Conservation (phyloP, 108 stramenopile species). For the Skeletonema grethae region DNA sequence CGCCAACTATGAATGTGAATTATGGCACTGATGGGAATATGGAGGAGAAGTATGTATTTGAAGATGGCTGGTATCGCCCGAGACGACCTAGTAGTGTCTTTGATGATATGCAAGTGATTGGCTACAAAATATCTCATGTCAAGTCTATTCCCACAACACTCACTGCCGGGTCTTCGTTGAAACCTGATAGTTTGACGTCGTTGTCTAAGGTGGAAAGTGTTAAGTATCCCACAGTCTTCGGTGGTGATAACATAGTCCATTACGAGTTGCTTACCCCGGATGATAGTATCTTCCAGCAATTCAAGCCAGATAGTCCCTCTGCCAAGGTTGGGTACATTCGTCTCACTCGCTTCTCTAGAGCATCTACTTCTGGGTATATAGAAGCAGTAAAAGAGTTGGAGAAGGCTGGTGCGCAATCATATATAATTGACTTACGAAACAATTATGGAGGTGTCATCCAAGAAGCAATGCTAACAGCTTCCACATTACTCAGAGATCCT, state of each 20-base stretch:
- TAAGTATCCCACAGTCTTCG: constrained; percentile 33
- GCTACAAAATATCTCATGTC: constrained; percentile 43
- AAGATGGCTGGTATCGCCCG: constrained; percentile 41
- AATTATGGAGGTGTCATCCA: constrained; percentile 87
- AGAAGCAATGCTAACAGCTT: constrained; percentile 86
- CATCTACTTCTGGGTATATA: constrained; percentile 67
- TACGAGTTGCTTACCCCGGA: constrained; percentile 61
- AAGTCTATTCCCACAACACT: constrained; percentile 44
- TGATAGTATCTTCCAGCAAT: constrained; percentile 59
- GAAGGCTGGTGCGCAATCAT: constrained; percentile 73
- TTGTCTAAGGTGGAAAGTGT: neutral
- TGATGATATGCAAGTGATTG: constrained; percentile 18
- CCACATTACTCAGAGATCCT: constrained; percentile 74
- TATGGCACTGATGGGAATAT: constrained; percentile 13
- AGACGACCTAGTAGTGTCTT: constrained; percentile 3
- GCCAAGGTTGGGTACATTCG: constrained; percentile 75
- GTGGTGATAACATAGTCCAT: constrained; percentile 71
- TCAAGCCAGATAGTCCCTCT: constrained; percentile 20
- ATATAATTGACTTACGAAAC: constrained; percentile 81
- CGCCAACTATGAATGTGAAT: constrained; percentile 12
- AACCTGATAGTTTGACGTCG: neutral
- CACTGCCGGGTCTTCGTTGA: constrained; percentile 25
- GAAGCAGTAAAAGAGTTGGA: constrained; percentile 67
- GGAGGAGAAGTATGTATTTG: constrained; percentile 43
- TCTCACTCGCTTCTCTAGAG: constrained; percentile 76